These are phyloP conservation scores for Pyrenophora graminea DNA, from an alignment of 2,329 filamentous ascomycete genomes.

Conservation along the genomic window DNA sequence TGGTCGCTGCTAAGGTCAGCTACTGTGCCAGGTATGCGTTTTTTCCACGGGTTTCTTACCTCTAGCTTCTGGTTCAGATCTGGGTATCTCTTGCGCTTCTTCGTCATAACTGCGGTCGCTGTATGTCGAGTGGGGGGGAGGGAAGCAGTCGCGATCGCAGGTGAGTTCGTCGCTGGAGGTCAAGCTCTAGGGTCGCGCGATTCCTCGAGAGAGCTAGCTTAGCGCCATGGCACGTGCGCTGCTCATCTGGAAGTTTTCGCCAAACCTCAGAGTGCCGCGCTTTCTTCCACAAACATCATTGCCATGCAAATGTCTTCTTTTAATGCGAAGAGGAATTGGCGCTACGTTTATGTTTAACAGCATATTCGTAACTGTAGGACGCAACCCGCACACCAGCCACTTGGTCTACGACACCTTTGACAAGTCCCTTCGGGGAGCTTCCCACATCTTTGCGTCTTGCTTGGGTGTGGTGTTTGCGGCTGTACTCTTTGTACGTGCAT, in stretches of 20 bases:
- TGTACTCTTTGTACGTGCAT: constrained; percentile 44
- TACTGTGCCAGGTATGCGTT: not conserved
- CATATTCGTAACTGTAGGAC: not conserved
- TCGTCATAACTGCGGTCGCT: constrained; percentile 49
- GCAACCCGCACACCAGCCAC: constrained; percentile 52
- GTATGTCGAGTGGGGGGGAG: not conserved
- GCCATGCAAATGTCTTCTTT: not conserved
- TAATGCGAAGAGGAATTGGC: not conserved
- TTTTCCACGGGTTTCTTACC: constrained; percentile 3
- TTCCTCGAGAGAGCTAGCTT: constrained; percentile 21
- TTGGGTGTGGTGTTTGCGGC: constrained; percentile 50
- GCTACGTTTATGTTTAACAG: not conserved
- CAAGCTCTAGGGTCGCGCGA: constrained; percentile 24
- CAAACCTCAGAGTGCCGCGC: not conserved
- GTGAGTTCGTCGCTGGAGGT: constrained; percentile 9
- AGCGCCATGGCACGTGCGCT: constrained; percentile 22
- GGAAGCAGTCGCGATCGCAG: constrained; percentile 7
- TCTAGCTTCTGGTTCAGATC: constrained; percentile 85
- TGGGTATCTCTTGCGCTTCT: constrained; percentile 86
- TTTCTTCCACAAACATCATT: constrained; percentile 6
- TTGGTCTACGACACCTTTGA: constrained; percentile 48
- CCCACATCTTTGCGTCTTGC: constrained; percentile 54
- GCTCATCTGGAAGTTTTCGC: constrained; percentile 7
- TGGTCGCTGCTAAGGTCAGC: constrained; percentile 57
- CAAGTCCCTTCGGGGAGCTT: constrained; percentile 55